Percentiles rank a stretch among this genome's conserved stretches.
phyloP scores from a whole-genome alignment of 352 stramenopile genomes.

The Globisporangium emineosum region DNA sequence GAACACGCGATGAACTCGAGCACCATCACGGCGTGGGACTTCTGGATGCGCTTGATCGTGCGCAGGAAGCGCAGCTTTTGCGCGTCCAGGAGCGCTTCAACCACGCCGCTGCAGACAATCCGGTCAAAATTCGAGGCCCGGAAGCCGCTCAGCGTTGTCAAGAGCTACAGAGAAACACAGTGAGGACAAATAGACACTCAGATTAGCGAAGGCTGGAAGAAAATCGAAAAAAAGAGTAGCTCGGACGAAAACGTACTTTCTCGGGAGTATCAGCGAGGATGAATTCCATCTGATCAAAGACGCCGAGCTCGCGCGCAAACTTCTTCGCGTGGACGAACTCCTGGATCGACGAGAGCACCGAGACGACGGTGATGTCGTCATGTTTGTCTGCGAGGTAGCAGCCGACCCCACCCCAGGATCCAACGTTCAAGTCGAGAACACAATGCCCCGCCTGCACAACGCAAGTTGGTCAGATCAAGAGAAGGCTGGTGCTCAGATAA shows the following conservation, averaged over 20 bases:
- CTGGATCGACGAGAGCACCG: constrained; percentile 49
- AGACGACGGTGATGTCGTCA: constrained; percentile 43
- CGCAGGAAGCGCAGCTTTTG: constrained; percentile 56
- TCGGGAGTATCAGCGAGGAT: constrained; percentile 59
- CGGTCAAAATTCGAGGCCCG: constrained; percentile 60
- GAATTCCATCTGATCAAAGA: constrained; percentile 68
- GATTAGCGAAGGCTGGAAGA: background rate
- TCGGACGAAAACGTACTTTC: constrained; percentile 26
- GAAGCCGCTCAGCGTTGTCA: constrained; percentile 55
- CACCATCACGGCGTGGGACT: constrained; percentile 43
- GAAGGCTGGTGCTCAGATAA: background rate
- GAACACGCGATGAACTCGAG: constrained; percentile 72
- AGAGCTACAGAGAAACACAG: constrained; percentile 26
- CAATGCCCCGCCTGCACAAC: constrained; percentile 40
- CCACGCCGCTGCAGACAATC: constrained; percentile 52
- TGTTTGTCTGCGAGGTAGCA: constrained; percentile 69
- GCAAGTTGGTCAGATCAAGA: background rate
- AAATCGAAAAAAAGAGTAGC: background rate
- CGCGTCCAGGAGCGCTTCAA: constrained; percentile 44
- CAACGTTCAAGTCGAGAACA: constrained; percentile 82
- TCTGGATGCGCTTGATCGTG: constrained; percentile 63
- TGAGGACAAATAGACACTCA: background rate
- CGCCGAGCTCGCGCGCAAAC: constrained; percentile 54
- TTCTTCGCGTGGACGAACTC: constrained; percentile 56
- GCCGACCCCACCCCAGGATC: constrained; percentile 76